Conservation (phyloP, 2,329 filamentous ascomycete species). For the Diaporthe citriasiana region DNA sequence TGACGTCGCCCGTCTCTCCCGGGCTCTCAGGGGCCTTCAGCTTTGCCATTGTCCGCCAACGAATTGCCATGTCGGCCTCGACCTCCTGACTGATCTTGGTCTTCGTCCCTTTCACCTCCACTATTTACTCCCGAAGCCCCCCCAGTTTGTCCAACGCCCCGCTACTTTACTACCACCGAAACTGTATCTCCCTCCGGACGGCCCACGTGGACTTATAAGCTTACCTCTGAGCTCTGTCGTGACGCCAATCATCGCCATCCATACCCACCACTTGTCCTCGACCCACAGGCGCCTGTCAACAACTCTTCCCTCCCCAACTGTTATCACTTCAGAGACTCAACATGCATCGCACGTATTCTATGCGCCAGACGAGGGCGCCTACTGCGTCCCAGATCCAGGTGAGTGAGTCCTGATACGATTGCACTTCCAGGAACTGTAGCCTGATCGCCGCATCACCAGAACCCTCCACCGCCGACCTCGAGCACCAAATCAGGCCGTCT, state of each 20-base stretch:
- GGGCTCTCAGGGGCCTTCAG: conserved; percentile 19
- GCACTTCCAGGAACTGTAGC: neutral
- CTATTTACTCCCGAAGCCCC: conserved; percentile 24
- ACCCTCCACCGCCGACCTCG: conserved; percentile 91
- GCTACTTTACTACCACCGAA: conserved; percentile 1
- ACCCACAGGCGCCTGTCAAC: conserved; percentile 19
- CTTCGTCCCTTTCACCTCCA: conserved; percentile 15
- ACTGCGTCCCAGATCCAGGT: conserved; percentile 85
- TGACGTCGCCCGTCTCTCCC: conserved; percentile 32
- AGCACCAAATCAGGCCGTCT: conserved; percentile 91
- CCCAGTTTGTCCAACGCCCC: conserved; percentile 13
- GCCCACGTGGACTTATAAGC: conserved; percentile 25
- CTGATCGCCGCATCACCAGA: conserved; percentile 65
- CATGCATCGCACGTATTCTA: conserved; percentile 99
- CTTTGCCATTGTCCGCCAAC: conserved; percentile 33
- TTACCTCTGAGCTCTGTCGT: neutral
- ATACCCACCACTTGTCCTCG: conserved; percentile 23
- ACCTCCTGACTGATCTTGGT: conserved; percentile 28
- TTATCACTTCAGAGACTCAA: conserved; percentile 46
- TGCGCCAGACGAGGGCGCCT: conserved; percentile 96
- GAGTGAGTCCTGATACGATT: conserved; percentile 54
- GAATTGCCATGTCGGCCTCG: conserved; percentile 25
- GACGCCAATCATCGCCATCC: conserved; percentile 9
- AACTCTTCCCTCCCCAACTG: neutral
- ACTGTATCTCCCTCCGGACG: conserved; percentile 9